Conservation (phyloP, 495 filamentous ascomycete species). For the Hyphodiscus hymeniophilus region DNA sequence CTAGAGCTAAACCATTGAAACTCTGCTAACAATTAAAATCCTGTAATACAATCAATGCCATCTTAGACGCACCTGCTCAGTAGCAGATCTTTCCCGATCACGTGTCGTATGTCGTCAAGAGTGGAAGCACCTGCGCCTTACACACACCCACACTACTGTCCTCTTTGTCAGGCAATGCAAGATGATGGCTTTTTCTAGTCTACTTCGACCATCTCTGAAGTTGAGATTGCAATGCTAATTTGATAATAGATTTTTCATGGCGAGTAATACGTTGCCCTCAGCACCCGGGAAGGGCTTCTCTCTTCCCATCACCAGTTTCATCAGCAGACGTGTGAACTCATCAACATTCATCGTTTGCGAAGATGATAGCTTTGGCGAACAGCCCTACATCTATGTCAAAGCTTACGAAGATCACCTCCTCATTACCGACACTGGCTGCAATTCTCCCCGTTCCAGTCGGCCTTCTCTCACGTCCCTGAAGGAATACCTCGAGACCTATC, state of each 20-base stretch:
- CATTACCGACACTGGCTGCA: conserved; percentile 31
- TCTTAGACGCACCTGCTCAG: too few species aligned
- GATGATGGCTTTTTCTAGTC: too few species aligned
- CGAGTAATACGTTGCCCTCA: neutral
- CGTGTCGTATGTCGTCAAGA: too few species aligned
- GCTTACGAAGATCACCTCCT: conserved; percentile 22
- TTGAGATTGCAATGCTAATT: too few species aligned
- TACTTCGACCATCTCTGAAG: too few species aligned
- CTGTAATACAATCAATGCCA: too few species aligned
- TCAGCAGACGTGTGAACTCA: conserved; percentile 23
- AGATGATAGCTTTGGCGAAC: conserved; percentile 29
- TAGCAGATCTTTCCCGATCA: too few species aligned
- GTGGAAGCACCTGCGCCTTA: too few species aligned
- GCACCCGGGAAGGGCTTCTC: neutral
- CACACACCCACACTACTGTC: too few species aligned
- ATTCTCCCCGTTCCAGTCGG: conserved; percentile 14
- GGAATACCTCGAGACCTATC: conserved; percentile 29
- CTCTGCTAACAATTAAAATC: too few species aligned
- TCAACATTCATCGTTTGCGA: conserved; percentile 32
- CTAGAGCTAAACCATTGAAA: too few species aligned
- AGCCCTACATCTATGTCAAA: conserved; percentile 35
- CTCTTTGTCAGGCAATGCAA: too few species aligned
- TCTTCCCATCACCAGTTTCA: conserved; percentile 22
- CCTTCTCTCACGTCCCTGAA: conserved; percentile 19
- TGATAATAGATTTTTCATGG: neutral